Conservation (phyloP, 1,139 yeast species). For the Geotrichum restrictum region DNA sequence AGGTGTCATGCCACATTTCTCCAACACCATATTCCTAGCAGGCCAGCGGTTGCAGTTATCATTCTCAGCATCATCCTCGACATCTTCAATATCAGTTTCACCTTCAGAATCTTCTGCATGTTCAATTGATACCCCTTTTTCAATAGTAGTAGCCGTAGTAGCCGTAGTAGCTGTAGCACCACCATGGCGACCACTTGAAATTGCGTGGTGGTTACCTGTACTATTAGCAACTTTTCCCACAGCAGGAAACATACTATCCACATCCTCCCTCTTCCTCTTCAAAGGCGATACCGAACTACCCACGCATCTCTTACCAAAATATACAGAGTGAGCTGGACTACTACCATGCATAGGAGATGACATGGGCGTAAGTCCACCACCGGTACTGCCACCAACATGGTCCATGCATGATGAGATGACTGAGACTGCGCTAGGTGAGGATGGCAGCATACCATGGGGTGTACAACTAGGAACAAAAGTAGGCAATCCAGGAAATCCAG, state of each 20-base stretch:
- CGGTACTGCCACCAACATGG: neutral
- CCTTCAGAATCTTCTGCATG: conserved; percentile 3
- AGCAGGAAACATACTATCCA: neutral
- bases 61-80: neutral
- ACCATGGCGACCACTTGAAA: too few relatives aligned
- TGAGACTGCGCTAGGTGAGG: neutral
- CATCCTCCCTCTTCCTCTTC: neutral
- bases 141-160: too few relatives aligned
- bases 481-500: too few relatives aligned
- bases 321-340: neutral
- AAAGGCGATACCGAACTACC: neutral
- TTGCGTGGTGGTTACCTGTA: too few relatives aligned
- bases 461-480: too few relatives aligned
- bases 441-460: too few relatives aligned
- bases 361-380: neutral
- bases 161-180: too few relatives aligned
- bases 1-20: too few relatives aligned
- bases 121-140: neutral
- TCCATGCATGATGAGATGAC: conserved; percentile 1
- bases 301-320: too few relatives aligned
- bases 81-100: neutral
- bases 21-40: too few relatives aligned
- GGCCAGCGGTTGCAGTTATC: too few relatives aligned
- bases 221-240: neutral
- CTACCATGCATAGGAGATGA: conserved; percentile 2